phyloP scores from a whole-genome alignment of 257 asterid genomes.

The Solanum ahanhuiri region DNA sequence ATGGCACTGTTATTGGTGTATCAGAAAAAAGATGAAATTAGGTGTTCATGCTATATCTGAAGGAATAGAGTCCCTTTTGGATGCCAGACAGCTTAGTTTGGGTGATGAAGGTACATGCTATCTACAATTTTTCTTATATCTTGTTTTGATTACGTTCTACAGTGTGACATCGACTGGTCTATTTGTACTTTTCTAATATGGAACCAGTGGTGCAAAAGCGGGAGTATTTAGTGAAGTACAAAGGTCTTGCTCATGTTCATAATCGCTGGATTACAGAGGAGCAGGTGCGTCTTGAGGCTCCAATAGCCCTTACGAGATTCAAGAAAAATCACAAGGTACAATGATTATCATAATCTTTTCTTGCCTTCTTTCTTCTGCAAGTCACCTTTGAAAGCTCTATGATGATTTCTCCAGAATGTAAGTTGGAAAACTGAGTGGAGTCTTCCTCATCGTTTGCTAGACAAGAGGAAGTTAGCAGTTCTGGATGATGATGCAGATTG shows the following conservation, averaged over 20 bases:
- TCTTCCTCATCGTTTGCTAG: conserved; percentile 20
- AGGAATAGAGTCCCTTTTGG: conserved; percentile 22
- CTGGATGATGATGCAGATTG: conserved; percentile 3
- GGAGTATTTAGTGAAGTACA: conserved; percentile 24
- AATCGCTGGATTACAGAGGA: conserved; percentile 15
- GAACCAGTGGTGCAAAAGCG: conserved; percentile 2
- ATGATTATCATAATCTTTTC: not conserved
- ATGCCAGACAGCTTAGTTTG: not conserved
- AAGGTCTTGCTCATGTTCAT: conserved; percentile 24
- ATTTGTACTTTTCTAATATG: not conserved
- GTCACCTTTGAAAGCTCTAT: not conserved
- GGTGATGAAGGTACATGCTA: conserved; percentile 13
- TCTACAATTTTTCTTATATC: not conserved
- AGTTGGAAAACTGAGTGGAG: conserved; percentile 19
- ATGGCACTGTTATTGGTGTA: conserved; percentile 24
- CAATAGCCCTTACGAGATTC: not conserved
- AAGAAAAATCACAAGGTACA: conserved; percentile 4
- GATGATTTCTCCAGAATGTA: conserved; percentile 11
- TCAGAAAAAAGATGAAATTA: conserved; percentile 12
- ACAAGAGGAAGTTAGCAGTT: conserved; percentile 17
- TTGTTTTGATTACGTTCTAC: not conserved
- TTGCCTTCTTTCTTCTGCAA: not conserved
- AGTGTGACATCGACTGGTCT: not conserved
- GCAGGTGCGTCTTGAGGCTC: conserved; percentile 3
- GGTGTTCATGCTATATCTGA: conserved; percentile 22